Conservation (phyloP, 352 stramenopile genomes). For the Pythium folliculosum region DNA sequence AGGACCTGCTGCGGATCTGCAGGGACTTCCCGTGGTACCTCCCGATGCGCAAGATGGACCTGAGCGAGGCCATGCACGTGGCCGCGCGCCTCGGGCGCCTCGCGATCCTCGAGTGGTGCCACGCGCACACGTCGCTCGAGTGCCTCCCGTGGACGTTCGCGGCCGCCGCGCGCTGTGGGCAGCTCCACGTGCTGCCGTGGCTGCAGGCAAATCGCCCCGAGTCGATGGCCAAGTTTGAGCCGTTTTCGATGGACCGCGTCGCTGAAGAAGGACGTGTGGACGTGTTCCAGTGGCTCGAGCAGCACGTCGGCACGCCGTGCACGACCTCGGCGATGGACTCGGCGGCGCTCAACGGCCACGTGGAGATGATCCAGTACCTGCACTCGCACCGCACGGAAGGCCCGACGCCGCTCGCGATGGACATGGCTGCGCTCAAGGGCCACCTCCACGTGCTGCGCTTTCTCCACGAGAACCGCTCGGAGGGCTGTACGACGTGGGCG, state of each 20-base stretch:
- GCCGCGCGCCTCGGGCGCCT: slow-evolving; percentile 22
- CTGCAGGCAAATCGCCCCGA: slow-evolving; percentile 23
- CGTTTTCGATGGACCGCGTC: slow-evolving; percentile 33
- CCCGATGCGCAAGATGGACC: slow-evolving; percentile 19
- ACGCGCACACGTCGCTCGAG: slow-evolving; percentile 28
- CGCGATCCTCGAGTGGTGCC: slow-evolving; percentile 25
- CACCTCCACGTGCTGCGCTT: slow-evolving; percentile 16
- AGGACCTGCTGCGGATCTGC: slow-evolving; percentile 5
- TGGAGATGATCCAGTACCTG: no score
- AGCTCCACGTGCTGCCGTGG: slow-evolving; percentile 27
- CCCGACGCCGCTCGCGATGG: no score
- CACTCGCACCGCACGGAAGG: no score
- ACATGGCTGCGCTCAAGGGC: neutral
- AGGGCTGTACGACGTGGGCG: slow-evolving; percentile 13
- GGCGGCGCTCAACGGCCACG: slow-evolving; percentile 8
- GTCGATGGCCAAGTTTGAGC: slow-evolving; percentile 22
- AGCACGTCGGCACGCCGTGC: slow-evolving; percentile 18
- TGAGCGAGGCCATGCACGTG: slow-evolving; percentile 26
- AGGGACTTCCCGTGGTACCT: slow-evolving; percentile 21
- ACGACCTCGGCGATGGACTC: slow-evolving; percentile 22
- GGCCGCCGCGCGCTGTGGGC: slow-evolving; percentile 24
- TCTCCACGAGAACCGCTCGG: slow-evolving; percentile 12
- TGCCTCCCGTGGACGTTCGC: slow-evolving; percentile 27
- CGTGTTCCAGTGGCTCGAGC: slow-evolving; percentile 33
- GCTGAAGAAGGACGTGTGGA: slow-evolving; percentile 25